Base-by-base conservation (phyloP, 352 stramenopile genomes). In the Phytophthora crassamura region DNA sequence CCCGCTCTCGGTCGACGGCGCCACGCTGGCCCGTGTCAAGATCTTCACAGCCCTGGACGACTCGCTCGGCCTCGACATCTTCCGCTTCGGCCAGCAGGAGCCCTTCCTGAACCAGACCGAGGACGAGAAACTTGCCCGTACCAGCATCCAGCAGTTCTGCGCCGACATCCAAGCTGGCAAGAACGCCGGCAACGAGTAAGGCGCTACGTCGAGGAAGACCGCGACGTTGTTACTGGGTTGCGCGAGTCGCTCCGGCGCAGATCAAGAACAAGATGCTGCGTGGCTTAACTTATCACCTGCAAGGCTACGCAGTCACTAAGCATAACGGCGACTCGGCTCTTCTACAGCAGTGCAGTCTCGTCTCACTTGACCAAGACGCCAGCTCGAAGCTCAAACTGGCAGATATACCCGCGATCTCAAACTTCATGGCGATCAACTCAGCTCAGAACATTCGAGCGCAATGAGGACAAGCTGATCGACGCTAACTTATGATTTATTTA, bases 11-110 rank as follows among this genome's bases (percentile, higher is more conserved):
- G 77, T 90, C n/a, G 75, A 91, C 61, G 75, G 74, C 64, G 80
- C 69, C 4, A 77, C 86, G 51, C 78, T 95, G 10, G 80, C 86
- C 11, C 84, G 90, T 62, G 90, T 97, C 71, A 96, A 97, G 82
- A 92, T 96, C 67, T 97, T 97, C 74, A 94, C 88, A 48, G 86
- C 90, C 11, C 51, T 91, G 6, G 90, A 97, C 58, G 84, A 94
- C 48, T 93, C 81, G 22, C 69, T 97, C 4, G 87, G 84, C 5
- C 73, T 97, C 41, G 86, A 96, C 58, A 89, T 97, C 35, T 97
- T 97, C 70, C 84, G 82, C 62, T 95, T 91, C 45, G 86, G 84
- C 22, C 67, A 83, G 45, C 86, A 95, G 64, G 77, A 91, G 54
- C 84, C 74, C 3, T 95, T 93, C 67, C 78, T 77, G 7, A 81